Conservation (phyloP, 1,139 yeast species). For the Trichomonascaceae sp. region DNA sequence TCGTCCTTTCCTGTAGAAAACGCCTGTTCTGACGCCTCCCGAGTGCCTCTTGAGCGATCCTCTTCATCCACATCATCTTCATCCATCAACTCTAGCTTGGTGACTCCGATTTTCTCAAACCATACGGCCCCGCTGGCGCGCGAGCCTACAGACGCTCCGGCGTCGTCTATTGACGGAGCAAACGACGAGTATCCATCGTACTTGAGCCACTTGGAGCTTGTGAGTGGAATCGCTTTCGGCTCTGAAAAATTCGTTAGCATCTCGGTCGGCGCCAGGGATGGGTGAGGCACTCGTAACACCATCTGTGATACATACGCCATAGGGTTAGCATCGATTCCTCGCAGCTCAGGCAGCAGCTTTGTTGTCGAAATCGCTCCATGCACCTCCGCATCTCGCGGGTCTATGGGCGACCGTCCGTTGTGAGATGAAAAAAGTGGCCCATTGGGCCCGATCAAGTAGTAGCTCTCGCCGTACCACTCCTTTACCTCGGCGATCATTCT, state of each 20-base stretch:
- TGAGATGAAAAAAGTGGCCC: slow-evolving; percentile 63
- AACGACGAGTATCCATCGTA: slow-evolving; percentile 55
- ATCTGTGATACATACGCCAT: slow-evolving; percentile 41
- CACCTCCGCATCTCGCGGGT: slow-evolving; percentile 47
- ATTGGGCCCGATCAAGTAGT: slow-evolving; percentile 33
- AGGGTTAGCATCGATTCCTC: slow-evolving; percentile 2
- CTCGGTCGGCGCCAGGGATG: slow-evolving; percentile 52
- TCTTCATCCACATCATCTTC: slow-evolving; percentile 6
- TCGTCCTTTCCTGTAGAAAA: slow-evolving; percentile 7
- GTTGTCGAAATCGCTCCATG: slow-evolving; percentile 47
- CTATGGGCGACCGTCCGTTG: slow-evolving; percentile 50
- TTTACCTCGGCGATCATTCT: slow-evolving; percentile 49
- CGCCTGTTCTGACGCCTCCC: slow-evolving; percentile 9
- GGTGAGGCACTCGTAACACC: slow-evolving; percentile 41
- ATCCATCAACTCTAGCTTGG: slow-evolving; percentile 20
- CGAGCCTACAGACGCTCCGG: slow-evolving; percentile 50
- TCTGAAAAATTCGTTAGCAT: slow-evolving; percentile 62
- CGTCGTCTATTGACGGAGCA: slow-evolving; percentile 70
- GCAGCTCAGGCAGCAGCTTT: slow-evolving; percentile 40
- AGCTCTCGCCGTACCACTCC: slow-evolving; percentile 52
- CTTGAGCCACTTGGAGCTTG: slow-evolving; percentile 71
- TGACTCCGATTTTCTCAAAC: slow-evolving; percentile 61
- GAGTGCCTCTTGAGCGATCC: no score
- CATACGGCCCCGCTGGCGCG: slow-evolving; percentile 58
- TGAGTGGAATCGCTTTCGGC: slow-evolving; percentile 77